Evolutionary conservation across 371 early-diverging fungal species (phyloP), one percentile per base, ranked within the genome.

Genomic region (Mucor piriformis): DNA sequence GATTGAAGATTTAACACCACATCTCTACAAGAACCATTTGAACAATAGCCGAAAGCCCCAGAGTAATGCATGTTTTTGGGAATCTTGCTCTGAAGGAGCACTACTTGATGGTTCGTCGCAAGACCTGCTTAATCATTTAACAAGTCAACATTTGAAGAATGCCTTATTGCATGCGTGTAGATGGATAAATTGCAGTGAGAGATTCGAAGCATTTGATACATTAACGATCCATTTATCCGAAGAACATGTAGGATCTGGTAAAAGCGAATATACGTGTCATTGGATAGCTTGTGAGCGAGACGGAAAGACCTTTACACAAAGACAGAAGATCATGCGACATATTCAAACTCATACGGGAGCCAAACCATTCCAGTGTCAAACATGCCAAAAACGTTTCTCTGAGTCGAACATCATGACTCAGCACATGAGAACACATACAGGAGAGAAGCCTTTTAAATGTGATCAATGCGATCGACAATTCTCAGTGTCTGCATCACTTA

Each of bases 281-380:
- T 95, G 96, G 96, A 63, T 76, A 11, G 74, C 72, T 18, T 95
- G 96, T 62, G 81, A 84, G 13, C 71, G 92, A 10, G 63, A 73
- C 54, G 90, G 92, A 0, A 82, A 82, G 35, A 82, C 80, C 2
- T 91, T 93, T 63, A 76, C 72, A 0, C 92, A 92, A 64, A 74
- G 91, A 23, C 92, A 92, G 64, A 93, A 93, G 64, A 84, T 91
- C 25, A 88, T 94, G 83, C 73, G 94, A 29, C 94, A 94, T 63
- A 84, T 94, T 21, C 92, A 92, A 64, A 92, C 91, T 23, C 94
- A 91, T 72, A 88, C 88, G 8, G 93, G 93, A 10, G 90, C 90
- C 59, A 92, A 92, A 67, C 95, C 95, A 1, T 94, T 86, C 57
- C 83, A 87, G 57, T 95, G 96, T 64, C 77, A 73, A 20, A 57